Percentiles rank a stretch among this genome's conserved stretches.
Conservation (phyloP, 139 green algal genomes). For the Edaphochlamys debaryana region DNA sequence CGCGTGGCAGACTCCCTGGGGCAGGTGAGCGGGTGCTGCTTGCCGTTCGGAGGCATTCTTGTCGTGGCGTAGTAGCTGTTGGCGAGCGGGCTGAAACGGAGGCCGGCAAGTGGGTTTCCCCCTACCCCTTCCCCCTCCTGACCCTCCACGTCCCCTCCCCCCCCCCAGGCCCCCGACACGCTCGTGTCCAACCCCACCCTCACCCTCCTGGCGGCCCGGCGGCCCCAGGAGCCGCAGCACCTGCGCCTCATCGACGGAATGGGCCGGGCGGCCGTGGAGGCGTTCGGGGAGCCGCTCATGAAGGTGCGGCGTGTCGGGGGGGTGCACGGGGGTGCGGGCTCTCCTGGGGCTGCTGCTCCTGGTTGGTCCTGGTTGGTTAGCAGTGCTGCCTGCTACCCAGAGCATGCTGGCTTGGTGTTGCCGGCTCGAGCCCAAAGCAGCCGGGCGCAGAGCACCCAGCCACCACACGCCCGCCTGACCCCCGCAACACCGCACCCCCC, state of each 20-base stretch:
- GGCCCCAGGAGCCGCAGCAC: constrained; percentile 17
- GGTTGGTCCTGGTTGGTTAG: too few relatives aligned
- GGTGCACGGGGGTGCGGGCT: not conserved
- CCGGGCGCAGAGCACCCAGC: too few relatives aligned
- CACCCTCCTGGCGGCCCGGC: constrained; percentile 9
- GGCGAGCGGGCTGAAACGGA: too few relatives aligned
- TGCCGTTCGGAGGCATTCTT: too few relatives aligned
- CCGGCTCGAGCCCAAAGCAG: too few relatives aligned
- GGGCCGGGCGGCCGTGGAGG: constrained; percentile 38
- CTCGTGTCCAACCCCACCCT: constrained; percentile 46
- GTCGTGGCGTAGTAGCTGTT: not conserved
- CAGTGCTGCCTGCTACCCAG: too few relatives aligned
- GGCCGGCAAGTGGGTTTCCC: too few relatives aligned
- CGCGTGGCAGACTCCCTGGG: constrained; percentile 42
- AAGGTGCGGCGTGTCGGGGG: not conserved
- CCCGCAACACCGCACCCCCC: too few relatives aligned
- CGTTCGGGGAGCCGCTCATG: constrained; percentile 45
- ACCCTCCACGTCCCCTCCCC: not conserved
- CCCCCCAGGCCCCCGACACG: constrained; percentile 45
- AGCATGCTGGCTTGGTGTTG: too few relatives aligned
- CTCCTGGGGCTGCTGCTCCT: too few relatives aligned
- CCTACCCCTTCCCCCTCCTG: not conserved
- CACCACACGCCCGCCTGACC: too few relatives aligned
- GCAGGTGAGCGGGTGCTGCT: constrained; percentile 27
- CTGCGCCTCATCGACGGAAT: constrained; percentile 43